Percentiles rank a stretch among this genome's conserved stretches.
phyloP scores from a whole-genome alignment of 2,329 filamentous ascomycete genomes.

The Monosporascus cannonballus region DNA sequence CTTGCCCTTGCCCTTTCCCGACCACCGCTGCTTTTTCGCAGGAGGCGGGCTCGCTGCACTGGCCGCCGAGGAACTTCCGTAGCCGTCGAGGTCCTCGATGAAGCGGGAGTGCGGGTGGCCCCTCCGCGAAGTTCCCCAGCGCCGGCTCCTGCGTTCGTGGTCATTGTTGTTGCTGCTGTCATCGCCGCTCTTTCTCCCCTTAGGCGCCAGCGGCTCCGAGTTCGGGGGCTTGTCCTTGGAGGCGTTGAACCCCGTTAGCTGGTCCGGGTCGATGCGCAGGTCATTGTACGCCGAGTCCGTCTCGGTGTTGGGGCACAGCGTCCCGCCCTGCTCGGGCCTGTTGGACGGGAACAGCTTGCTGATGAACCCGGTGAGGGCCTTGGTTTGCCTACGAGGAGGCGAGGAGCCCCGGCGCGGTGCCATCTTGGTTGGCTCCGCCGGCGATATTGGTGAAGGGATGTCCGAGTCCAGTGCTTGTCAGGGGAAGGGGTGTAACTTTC shows the following conservation, averaged over 20 bases:
- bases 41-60: too few relatives aligned
- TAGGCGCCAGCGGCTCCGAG: too few relatives aligned
- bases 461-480: not conserved
- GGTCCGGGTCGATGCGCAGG: slow-evolving; percentile 16
- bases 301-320: slow-evolving; percentile 26
- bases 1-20: not conserved
- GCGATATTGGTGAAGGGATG: not conserved
- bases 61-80: too few relatives aligned
- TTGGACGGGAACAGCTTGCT: slow-evolving; percentile 42
- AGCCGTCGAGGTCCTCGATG: too few relatives aligned
- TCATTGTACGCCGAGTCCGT: slow-evolving; percentile 17
- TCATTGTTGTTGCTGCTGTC: not conserved
- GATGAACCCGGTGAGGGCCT: slow-evolving; percentile 34
- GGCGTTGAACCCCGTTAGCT: slow-evolving; percentile 22
- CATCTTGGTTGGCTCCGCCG: not conserved
- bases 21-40: too few relatives aligned
- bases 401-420: not conserved
- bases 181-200: not conserved
- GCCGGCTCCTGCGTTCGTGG: not conserved
- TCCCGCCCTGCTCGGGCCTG: slow-evolving; percentile 45
- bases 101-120: not conserved
- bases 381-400: slow-evolving; percentile 12
- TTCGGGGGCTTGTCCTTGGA: slow-evolving; percentile 12
- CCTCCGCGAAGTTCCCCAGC: not conserved
- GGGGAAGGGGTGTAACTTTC: not conserved